Evolutionary conservation across 768 basidiomycete genomes (phyloP).

Genomic region (Tephrocybe rancida): DNA sequence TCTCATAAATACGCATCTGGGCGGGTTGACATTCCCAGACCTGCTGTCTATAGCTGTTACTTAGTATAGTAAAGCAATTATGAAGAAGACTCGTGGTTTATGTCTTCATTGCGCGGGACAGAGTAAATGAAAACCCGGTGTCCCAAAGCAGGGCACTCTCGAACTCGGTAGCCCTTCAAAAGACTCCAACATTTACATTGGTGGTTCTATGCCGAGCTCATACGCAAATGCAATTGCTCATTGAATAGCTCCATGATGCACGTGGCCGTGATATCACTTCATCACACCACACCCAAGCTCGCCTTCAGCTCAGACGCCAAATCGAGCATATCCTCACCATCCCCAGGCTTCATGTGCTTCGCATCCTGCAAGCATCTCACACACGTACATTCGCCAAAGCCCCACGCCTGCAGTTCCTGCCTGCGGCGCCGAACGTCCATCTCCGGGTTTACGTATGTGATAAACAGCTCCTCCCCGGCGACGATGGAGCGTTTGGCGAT

Average conservation of each 20-base stretch:
- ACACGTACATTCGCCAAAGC: constrained; percentile 73
- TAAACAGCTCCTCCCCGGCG: constrained; percentile 72
- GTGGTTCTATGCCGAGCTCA: too few relatives aligned
- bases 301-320: constrained; percentile 65
- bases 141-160: too few relatives aligned
- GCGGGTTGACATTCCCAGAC: too few relatives aligned
- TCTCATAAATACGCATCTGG: too few relatives aligned
- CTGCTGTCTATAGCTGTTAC: too few relatives aligned
- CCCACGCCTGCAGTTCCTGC: constrained; percentile 66
- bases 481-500: constrained; percentile 67
- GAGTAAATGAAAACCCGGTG: too few relatives aligned
- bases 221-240: too few relatives aligned
- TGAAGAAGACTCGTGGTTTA: too few relatives aligned
- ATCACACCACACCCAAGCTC: constrained; percentile 56
- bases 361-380: constrained; percentile 67
- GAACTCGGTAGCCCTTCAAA: too few relatives aligned
- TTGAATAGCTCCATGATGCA: not conserved
- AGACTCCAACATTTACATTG: too few relatives aligned
- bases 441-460: constrained; percentile 81
- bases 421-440: constrained; percentile 48
- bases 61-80: too few relatives aligned
- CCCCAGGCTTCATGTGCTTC: constrained; percentile 34
- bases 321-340: constrained; percentile 40
- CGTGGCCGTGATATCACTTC: not conserved
- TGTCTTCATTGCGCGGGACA: too few relatives aligned